Conservation (phyloP, 177 flowering plant species). For the Vitis hybrid region DNA sequence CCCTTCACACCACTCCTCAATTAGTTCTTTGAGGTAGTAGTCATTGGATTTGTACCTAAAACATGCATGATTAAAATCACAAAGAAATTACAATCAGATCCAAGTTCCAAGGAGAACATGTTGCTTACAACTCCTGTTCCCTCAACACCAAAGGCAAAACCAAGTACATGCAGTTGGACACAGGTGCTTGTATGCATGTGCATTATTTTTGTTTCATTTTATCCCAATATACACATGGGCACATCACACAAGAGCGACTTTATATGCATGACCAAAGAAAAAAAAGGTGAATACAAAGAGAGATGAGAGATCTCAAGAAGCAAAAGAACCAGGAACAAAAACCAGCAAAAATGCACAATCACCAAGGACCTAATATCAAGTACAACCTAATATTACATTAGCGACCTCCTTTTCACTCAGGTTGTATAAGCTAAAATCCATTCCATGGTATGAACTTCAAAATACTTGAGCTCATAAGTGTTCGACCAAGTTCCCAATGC, state of each 20-base stretch:
- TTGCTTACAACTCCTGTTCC: background rate
- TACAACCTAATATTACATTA: no score
- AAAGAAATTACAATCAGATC: background rate
- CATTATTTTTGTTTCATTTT: background rate
- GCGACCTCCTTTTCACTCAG: no score
- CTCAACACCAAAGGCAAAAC: background rate
- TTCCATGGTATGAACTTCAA: no score
- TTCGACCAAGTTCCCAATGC: no score
- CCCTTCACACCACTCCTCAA: conserved; percentile 98
- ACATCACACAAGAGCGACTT: background rate
- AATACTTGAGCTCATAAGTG: no score
- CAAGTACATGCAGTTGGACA: background rate
- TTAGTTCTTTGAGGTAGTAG: conserved; percentile 71
- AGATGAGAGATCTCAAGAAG: no score
- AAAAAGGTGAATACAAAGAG: no score
- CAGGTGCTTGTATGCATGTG: background rate
- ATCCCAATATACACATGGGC: background rate
- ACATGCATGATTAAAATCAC: background rate
- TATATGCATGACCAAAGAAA: background rate
- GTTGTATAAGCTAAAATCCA: no score
- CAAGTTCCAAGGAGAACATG: background rate
- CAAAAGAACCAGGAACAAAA: no score
- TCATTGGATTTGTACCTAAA: conserved; percentile 85
- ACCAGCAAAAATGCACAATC: no score
- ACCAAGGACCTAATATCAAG: no score